Base-by-base conservation (phyloP, 2,329 filamentous ascomycete genomes). In the Aspergillus glaucus region DNA sequence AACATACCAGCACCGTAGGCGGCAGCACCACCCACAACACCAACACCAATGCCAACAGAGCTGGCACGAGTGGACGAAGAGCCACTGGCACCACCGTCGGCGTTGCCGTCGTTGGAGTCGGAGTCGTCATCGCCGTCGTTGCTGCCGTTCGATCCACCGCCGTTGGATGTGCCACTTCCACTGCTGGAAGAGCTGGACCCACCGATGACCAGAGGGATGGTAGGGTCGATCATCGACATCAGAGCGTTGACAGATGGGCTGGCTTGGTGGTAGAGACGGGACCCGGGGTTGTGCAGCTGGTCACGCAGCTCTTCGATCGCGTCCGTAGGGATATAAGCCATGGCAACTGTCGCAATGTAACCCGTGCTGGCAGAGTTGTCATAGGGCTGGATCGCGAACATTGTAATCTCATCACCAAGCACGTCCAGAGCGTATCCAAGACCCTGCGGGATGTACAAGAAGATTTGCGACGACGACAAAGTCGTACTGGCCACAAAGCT, bases 1-100 rank as follows among this genome's bases (percentile, higher is more conserved):
- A 95, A 92, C 91, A 96, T 95, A 67, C 88, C 90, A 10, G 87
- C 88, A 63, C 90, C 91, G 59, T 95, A 95, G n/a, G 89, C 84
- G 45, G 85, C 86, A 39, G 88, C 88, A 62, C 90, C 84, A 40
- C 81, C 80, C 28, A 91, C 81, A 22, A 88, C 86, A 60, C 88
- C 88, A 19, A 88, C 78, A 49, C 86, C 88, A 61, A 95, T 87
- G 62, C 71, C 80, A 55, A 75, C 81, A 61, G 75, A 85, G 67
- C 68, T 74, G 28, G 67, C 61, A 45, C 64, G 65, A 37, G 64
- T 58, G 44, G 65, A 65, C 21, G 64, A 62, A 50, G 56, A 63
- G 59, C 69, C 70, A 43, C 73, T 74, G 48, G 79, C 76, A 40
- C 77, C 76, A 45, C 74, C 78, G 46, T 73, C 73, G 41, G 65